Evolutionary conservation across 2,329 filamentous ascomycete genomes (phyloP).

Genomic region (Botryosphaeria agaves): DNA sequence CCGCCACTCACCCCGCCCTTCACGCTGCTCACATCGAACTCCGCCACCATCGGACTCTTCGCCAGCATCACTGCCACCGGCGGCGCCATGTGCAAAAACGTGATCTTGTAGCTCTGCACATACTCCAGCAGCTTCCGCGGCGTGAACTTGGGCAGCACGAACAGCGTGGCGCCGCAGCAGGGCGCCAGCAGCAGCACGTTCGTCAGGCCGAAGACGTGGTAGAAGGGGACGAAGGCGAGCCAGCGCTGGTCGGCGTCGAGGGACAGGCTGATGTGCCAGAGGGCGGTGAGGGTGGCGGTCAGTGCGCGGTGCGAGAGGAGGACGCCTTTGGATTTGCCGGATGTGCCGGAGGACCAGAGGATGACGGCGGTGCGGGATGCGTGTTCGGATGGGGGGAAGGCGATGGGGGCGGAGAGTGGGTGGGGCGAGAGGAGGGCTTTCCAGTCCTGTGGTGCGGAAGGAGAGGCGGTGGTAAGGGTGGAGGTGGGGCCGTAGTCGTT

Average conservation of each 20-base stretch:
- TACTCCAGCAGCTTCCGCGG: conserved; percentile 53
- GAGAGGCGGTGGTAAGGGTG: neutral
- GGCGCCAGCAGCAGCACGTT: conserved; percentile 23
- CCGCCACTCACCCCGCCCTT: conserved; percentile 42
- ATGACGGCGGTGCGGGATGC: conserved; percentile 1
- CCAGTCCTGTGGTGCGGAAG: neutral
- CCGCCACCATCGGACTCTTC: conserved; percentile 48
- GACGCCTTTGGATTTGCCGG: conserved; percentile 1
- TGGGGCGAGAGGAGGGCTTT: neutral
- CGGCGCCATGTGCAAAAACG: conserved; percentile 49
- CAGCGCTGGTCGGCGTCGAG: conserved; percentile 20
- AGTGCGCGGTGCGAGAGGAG: neutral
- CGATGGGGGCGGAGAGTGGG: neutral
- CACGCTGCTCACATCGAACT: conserved; percentile 52
- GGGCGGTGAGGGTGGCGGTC: neutral
- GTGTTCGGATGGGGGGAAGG: neutral
- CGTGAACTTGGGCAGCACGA: conserved; percentile 65
- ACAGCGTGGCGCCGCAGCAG: conserved; percentile 39
- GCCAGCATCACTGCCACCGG: conserved; percentile 58
- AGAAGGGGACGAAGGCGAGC: conserved; percentile 26
- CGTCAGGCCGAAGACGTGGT: conserved; percentile 29
- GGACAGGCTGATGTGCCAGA: neutral
- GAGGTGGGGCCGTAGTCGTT: neutral
- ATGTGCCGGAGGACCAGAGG: conserved; percentile 1
- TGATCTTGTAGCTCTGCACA: conserved; percentile 52